A percentile compares a stretch with the other conserved stretches of the same genome.
These are phyloP conservation scores for Macrophomina pseudophaseolina DNA, from an alignment of 2,329 filamentous ascomycete species.

Conservation along the genomic window DNA sequence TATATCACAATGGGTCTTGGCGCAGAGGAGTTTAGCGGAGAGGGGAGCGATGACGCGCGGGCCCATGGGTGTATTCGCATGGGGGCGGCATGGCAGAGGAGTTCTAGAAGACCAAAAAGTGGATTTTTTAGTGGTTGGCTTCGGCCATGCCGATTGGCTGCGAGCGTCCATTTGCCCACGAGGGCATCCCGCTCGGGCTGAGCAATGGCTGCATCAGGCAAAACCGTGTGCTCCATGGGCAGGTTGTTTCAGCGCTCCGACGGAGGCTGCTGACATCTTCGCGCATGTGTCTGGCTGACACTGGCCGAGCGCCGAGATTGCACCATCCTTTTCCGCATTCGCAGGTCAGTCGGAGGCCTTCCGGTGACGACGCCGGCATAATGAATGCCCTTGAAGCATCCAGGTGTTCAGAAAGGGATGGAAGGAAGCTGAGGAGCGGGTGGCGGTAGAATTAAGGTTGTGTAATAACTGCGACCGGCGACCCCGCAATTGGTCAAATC, in stretches of 20 bases:
- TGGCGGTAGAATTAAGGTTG: constrained; percentile 13
- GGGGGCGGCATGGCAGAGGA: neutral
- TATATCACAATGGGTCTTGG: neutral
- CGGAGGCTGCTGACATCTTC: neutral
- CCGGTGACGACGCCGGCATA: neutral
- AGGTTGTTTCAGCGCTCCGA: constrained; percentile 16
- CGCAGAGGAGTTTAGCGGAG: neutral
- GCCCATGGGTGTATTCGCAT: neutral
- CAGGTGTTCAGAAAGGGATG: neutral
- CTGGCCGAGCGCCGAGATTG: neutral
- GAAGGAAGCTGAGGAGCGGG: neutral
- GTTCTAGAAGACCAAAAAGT: constrained; percentile 5
- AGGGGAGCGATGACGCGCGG: neutral
- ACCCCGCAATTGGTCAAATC: constrained; percentile 6
- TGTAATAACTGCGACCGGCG: constrained; percentile 3
- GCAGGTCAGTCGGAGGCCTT: neutral
- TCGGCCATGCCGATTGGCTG: constrained; percentile 20
- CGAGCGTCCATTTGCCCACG: constrained; percentile 14
- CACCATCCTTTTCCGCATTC: neutral
- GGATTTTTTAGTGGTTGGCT: neutral
- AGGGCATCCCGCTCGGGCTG: constrained; percentile 9
- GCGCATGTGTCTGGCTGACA: neutral
- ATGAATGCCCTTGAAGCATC: neutral
- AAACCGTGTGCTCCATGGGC: neutral
- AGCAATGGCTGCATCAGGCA: neutral